These are phyloP conservation scores for Trichoderma asperellum DNA, from an alignment of 2,329 filamentous ascomycete species.

Conservation along the genomic window DNA sequence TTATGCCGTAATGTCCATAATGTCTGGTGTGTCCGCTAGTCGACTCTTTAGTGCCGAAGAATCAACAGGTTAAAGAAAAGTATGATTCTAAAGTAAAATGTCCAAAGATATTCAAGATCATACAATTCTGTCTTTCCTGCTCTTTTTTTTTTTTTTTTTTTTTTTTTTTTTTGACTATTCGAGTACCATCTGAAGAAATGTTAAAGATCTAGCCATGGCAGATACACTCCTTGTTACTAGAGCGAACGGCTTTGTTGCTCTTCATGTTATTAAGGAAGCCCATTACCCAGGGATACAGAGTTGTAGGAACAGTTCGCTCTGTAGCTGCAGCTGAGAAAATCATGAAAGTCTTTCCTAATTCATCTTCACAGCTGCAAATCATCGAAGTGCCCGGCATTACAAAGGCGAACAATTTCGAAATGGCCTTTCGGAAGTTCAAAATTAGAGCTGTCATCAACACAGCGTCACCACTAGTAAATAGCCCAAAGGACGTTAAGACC, in stretches of 20 bases:
- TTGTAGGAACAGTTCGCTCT: not conserved
- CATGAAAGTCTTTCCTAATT: not conserved
- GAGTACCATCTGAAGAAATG: not conserved
- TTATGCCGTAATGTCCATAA: not conserved
- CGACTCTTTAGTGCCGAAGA: not conserved
- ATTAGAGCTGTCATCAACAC: not conserved
- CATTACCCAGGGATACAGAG: not conserved
- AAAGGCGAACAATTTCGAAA: not conserved
- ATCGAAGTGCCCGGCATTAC: not conserved
- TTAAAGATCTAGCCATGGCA: not conserved
- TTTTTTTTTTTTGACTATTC: not conserved
- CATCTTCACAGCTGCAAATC: not conserved
- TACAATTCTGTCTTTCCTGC: not conserved
- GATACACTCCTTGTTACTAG: constrained; percentile 5
- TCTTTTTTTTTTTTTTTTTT: not conserved
- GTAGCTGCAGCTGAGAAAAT: not conserved
- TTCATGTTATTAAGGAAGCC: constrained; percentile 5
- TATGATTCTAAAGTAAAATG: not conserved
- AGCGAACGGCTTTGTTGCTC: constrained; percentile 3
- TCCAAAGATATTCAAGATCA: not conserved
- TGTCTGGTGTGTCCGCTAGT: not conserved
- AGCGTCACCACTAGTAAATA: not conserved
- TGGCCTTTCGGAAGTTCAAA: not conserved
- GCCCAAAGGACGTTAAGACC: not conserved
- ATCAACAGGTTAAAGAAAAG: not conserved